phyloP scores from a whole-genome alignment of 1,139 yeast genomes.

The Hanseniaspora sp. region DNA sequence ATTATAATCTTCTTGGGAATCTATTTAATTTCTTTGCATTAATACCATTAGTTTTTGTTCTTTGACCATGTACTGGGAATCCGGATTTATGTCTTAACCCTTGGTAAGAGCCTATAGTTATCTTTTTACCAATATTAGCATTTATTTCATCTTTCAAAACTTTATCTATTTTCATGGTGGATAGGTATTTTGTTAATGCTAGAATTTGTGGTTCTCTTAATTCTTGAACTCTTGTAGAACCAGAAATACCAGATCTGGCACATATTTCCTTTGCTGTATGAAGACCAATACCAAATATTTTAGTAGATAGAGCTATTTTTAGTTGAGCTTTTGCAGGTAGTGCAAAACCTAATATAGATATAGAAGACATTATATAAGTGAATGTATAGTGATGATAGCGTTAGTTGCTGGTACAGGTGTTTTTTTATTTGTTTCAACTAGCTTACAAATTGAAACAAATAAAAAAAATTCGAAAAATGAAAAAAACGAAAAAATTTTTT shows the following conservation, averaged over 20 bases:
- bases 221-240: conserved; percentile 89
- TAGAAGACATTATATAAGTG: conserved; percentile 51
- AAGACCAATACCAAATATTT: conserved; percentile 77
- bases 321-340: conserved; percentile 44
- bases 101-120: conserved; percentile 70
- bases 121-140: conserved; percentile 69
- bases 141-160: conserved; percentile 69
- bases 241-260: conserved; percentile 82
- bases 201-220: conserved; percentile 77
- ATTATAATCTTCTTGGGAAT: conserved; percentile 46
- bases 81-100: conserved; percentile 87
- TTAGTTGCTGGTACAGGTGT: too few relatives aligned
- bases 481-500: too few relatives aligned
- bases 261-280: conserved; percentile 67
- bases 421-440: neutral
- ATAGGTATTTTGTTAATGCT: conserved; percentile 75
- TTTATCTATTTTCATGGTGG: conserved; percentile 74
- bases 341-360: conserved; percentile 52
- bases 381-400: too few relatives aligned
- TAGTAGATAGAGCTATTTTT: conserved; percentile 59
- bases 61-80: conserved; percentile 87
- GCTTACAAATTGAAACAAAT: too few relatives aligned
- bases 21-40: conserved; percentile 82
- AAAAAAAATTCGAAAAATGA: too few relatives aligned
- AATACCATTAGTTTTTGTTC: conserved; percentile 77